A percentile compares a stretch with the other conserved stretches of the same genome.
phyloP scores from a whole-genome alignment of 1,284 basidiomycete genomes.

The Puccinia horiana region DNA sequence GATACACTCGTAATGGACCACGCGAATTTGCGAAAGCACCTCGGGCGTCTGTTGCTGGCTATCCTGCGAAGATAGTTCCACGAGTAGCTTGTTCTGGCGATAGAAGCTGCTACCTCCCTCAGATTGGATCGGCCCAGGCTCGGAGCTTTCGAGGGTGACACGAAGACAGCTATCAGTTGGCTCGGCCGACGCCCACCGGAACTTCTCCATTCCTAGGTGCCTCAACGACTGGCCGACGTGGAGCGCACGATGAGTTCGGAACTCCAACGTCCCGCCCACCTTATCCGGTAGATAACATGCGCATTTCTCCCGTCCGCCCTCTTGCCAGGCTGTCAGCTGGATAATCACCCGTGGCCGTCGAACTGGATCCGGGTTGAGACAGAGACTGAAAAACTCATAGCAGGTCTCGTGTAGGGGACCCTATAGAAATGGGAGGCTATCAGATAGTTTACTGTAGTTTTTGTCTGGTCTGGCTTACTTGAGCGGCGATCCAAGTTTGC shows the following conservation, averaged over 20 bases:
- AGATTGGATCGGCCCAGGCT: constrained; percentile 2
- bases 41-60: too few relatives aligned
- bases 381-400: constrained; percentile 72
- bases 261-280: constrained; percentile 65
- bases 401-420: constrained; percentile 71
- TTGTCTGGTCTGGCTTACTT: constrained; percentile 57
- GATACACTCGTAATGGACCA: constrained; percentile 54
- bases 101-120: constrained; percentile 48
- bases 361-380: constrained; percentile 57
- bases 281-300: constrained; percentile 71
- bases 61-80: constrained; percentile 49
- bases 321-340: constrained; percentile 72
- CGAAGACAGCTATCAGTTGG: constrained; percentile 60
- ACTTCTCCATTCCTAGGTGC: not conserved
- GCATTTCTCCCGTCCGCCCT: constrained; percentile 70
- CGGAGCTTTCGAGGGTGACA: constrained; percentile 20
- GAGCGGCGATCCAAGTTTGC: constrained; percentile 75
- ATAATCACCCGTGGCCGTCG: constrained; percentile 63
- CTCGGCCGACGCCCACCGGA: constrained; percentile 57
- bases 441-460: not conserved
- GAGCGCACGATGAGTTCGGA: constrained; percentile 62
- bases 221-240: not conserved
- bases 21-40: constrained; percentile 42
- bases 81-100: constrained; percentile 57
- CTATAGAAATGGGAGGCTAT: constrained; percentile 48